These are phyloP conservation scores for Ustilago loliicola DNA, from an alignment of 1,284 basidiomycete species.

Conservation along the genomic window DNA sequence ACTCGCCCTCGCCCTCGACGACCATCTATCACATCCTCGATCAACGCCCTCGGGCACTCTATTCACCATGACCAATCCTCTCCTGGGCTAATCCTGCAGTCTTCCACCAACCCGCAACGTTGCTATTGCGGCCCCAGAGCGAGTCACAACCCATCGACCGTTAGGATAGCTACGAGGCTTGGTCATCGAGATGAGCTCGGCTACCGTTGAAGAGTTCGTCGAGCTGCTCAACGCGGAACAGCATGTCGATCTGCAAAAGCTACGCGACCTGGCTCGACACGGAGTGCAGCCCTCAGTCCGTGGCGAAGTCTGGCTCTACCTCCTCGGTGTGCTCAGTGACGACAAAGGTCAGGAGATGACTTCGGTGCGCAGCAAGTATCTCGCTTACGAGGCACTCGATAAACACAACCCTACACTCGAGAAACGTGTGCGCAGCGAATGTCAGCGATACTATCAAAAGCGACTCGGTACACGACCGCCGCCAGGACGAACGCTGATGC, in stretches of 20 bases:
- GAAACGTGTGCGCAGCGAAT: conserved; percentile 64
- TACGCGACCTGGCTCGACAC: conserved; percentile 65
- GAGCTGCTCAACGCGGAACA: conserved; percentile 67
- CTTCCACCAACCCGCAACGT: neutral
- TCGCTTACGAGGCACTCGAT: conserved; percentile 66
- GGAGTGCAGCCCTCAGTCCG: conserved; percentile 65
- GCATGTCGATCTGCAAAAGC: conserved; percentile 66
- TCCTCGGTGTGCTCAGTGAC: conserved; percentile 67
- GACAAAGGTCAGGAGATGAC: conserved; percentile 70
- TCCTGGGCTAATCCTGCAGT: neutral
- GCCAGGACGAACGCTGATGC: conserved; percentile 44
- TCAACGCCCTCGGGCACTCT: neutral
- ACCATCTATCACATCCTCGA: neutral
- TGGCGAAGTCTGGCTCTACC: conserved; percentile 69
- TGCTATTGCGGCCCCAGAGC: neutral
- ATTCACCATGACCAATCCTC: neutral
- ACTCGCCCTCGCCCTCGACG: neutral
- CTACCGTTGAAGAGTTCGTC: conserved; percentile 64
- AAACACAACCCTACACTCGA: conserved; percentile 64
- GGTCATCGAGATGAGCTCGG: conserved; percentile 45
- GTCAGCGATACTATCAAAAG: conserved; percentile 65
- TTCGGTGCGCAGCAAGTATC: conserved; percentile 65
- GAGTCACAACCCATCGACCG: neutral
- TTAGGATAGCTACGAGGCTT: neutral
- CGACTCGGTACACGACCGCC: conserved; percentile 51